These are phyloP conservation scores for Mucor plumbeus DNA, from an alignment of 371 early-diverging fungal species.

Conservation along the genomic window DNA sequence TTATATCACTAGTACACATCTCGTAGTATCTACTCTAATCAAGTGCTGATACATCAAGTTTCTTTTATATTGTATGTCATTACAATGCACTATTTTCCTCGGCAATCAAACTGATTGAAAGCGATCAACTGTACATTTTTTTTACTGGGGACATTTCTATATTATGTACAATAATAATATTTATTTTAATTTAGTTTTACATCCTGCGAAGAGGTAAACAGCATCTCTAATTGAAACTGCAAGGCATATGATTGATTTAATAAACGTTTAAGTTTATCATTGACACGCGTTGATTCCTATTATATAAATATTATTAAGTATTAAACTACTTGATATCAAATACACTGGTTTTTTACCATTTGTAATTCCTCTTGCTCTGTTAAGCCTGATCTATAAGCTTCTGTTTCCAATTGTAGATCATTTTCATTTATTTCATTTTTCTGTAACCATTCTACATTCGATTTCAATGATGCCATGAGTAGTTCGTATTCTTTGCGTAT, in stretches of 20 bases:
- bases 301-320: not conserved
- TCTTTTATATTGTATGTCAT: no score
- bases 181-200: conserved; percentile 13
- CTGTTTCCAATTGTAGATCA: conserved; percentile 9
- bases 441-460: conserved; percentile 36
- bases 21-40: no score
- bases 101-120: no score
- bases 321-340: not conserved
- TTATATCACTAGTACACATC: no score
- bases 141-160: not conserved
- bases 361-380: conserved; percentile 28
- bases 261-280: conserved; percentile 39
- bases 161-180: not conserved
- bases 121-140: no score
- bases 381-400: conserved; percentile 6
- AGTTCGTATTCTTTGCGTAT: conserved; percentile 40
- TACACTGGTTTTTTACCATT: conserved; percentile 6
- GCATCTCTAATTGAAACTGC: conserved; percentile 49
- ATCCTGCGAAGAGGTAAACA: conserved; percentile 40
- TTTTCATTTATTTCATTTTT: conserved; percentile 15
- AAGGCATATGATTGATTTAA: conserved; percentile 51
- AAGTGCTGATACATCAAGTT: no score
- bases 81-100: no score
- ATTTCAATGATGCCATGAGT: conserved; percentile 27
- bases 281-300: conserved; percentile 39